Evolutionary conservation across 1,284 basidiomycete genomes (phyloP).

Genomic region (Cutaneotrichosporon sp.): DNA sequence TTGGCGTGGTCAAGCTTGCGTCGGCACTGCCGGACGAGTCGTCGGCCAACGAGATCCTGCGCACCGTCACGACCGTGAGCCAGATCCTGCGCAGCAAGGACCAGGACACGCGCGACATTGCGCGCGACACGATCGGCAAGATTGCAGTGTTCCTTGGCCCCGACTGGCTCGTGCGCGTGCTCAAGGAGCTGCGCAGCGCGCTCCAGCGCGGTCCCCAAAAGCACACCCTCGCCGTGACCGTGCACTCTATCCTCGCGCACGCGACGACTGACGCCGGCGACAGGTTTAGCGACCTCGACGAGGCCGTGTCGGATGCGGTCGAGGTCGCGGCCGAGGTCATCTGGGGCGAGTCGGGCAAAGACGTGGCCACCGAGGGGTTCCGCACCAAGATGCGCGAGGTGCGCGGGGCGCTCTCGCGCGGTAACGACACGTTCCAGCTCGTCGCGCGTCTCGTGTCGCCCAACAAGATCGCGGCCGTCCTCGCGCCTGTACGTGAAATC

Average conservation of each 20-base stretch:
- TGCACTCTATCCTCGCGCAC: constrained; percentile 75
- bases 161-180: constrained; percentile 63
- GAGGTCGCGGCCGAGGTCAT: constrained; percentile 85
- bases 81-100: constrained; percentile 88
- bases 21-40: constrained; percentile 67
- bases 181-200: constrained; percentile 76
- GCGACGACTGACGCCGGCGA: constrained; percentile 59
- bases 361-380: constrained; percentile 83
- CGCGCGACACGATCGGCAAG: constrained; percentile 76
- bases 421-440: constrained; percentile 76
- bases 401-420: constrained; percentile 67
- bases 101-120: constrained; percentile 86
- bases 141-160: constrained; percentile 73
- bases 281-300: constrained; percentile 64
- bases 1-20: constrained; percentile 82
- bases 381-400: constrained; percentile 93
- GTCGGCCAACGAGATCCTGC: constrained; percentile 67
- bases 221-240: constrained; percentile 81
- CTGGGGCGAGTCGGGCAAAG: constrained; percentile 89
- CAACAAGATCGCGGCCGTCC: constrained; percentile 65
- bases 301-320: constrained; percentile 69
- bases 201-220: constrained; percentile 88
- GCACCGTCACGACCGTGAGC: constrained; percentile 75
- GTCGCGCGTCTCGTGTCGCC: constrained; percentile 73
- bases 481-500: constrained; percentile 75